phyloP scores from a whole-genome alignment of 1,284 basidiomycete genomes.

The Pyrrhoderma noxium region DNA sequence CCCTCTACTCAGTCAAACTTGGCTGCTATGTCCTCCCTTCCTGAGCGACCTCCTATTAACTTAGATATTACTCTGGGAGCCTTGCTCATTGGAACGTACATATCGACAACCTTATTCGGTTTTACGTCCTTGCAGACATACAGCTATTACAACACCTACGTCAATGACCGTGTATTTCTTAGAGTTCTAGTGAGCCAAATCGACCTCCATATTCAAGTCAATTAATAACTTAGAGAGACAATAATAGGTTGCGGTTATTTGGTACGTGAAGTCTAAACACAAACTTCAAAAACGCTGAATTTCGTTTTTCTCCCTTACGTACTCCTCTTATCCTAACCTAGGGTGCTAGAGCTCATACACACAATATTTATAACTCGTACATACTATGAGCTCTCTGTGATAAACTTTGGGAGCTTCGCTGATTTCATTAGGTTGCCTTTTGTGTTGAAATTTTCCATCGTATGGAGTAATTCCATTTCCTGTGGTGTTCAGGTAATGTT shows the following conservation, averaged over 20 bases:
- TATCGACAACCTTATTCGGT: not conserved
- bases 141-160: constrained; percentile 2
- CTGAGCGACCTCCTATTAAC: not conserved
- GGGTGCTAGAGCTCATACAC: constrained; percentile 4
- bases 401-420: not conserved
- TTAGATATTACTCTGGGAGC: constrained; percentile 2
- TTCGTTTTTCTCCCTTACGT: too few relatives aligned
- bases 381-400: not conserved
- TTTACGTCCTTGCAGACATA: constrained; percentile 4
- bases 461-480: not conserved
- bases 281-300: not conserved
- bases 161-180: not conserved
- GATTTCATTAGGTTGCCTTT: not conserved
- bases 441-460: not conserved
- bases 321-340: not conserved
- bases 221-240: not conserved
- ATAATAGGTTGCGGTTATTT: not conserved
- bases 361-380: constrained; percentile 1
- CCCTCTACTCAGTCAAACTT: too few relatives aligned
- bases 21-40: not conserved
- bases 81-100: not conserved
- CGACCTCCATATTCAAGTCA: not conserved
- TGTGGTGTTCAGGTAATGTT: not conserved
- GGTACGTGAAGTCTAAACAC: not conserved
- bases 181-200: not conserved